Conservation (phyloP, 169 alveolate species). For the Plasmodium gallinaceum region DNA sequence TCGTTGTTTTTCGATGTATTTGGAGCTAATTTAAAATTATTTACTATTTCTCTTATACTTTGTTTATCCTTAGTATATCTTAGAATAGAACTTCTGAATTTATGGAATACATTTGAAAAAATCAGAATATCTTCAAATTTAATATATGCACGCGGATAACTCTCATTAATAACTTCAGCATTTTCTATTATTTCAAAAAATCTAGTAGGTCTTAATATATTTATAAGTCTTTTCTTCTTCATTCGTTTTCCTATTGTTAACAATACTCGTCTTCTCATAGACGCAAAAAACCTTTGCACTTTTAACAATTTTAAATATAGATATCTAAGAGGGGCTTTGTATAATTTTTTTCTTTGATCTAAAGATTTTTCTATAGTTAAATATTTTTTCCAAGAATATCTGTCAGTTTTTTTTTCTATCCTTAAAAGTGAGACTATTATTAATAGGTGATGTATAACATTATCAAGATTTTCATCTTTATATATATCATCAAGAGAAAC, state of each 20-base stretch:
- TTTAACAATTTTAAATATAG: conserved; percentile 31
- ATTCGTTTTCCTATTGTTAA: conserved; percentile 13
- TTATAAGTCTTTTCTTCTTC: conserved; percentile 19
- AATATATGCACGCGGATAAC: conserved; percentile 29
- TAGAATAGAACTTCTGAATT: conserved; percentile 36
- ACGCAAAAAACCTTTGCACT: conserved; percentile 14
- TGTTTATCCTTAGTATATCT: conserved; percentile 19
- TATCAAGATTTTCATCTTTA: conserved; percentile 7
- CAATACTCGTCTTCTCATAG: conserved; percentile 1
- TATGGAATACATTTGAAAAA: conserved; percentile 47
- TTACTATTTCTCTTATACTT: conserved; percentile 22
- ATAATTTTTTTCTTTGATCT: conserved; percentile 55
- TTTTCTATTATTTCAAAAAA: conserved; percentile 45
- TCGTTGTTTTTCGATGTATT: conserved; percentile 36
- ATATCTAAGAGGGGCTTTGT: conserved; percentile 64
- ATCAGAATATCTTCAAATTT: conserved; percentile 63
- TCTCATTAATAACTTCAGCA: conserved; percentile 40
- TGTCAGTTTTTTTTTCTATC: conserved; percentile 44
- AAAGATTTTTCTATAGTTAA: conserved; percentile 48
- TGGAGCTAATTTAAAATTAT: conserved; percentile 54
- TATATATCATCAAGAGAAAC: conserved; percentile 33
- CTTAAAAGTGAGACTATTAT: conserved; percentile 40
- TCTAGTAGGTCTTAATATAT: conserved; percentile 20
- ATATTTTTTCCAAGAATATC: conserved; percentile 52
- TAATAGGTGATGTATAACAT: conserved; percentile 41